phyloP scores from a whole-genome alignment of 306 rosid species.

The Trifolium repens region DNA sequence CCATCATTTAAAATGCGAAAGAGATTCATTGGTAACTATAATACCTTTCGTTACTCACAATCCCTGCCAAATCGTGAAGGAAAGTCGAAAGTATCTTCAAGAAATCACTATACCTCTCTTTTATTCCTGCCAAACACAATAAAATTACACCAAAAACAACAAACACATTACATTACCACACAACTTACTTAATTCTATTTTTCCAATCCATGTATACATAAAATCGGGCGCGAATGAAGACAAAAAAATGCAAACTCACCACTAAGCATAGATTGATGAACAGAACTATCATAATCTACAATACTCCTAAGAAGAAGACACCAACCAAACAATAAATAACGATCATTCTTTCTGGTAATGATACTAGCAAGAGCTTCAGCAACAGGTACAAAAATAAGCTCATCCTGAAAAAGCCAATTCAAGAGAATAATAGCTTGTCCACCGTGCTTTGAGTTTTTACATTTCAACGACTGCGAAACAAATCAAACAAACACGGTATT shows the following conservation, averaged over 20 bases:
- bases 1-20: not conserved
- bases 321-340: slow-evolving; percentile 81
- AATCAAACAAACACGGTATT: not conserved
- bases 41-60: slow-evolving; percentile 77
- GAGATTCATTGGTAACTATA: slow-evolving; percentile 26
- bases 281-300: slow-evolving; percentile 56
- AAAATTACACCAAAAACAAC: slow-evolving; percentile 23
- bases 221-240: not conserved
- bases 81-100: slow-evolving; percentile 62
- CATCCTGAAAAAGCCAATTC: slow-evolving; percentile 85
- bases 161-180: not conserved
- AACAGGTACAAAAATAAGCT: slow-evolving; percentile 56
- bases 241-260: slow-evolving; percentile 49
- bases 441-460: slow-evolving; percentile 65
- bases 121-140: slow-evolving; percentile 60
- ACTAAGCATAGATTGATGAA: slow-evolving; percentile 48
- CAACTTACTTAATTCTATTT: not conserved
- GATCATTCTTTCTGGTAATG: slow-evolving; percentile 61
- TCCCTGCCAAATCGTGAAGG: slow-evolving; percentile 54
- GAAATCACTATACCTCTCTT: slow-evolving; percentile 62
- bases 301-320: slow-evolving; percentile 73
- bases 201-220: not conserved
- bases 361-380: slow-evolving; percentile 62
- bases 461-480: slow-evolving; percentile 59
- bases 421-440: slow-evolving; percentile 69